Evolutionary conservation across 1,284 basidiomycete species (phyloP).

Genomic region (Melampsora americana): DNA sequence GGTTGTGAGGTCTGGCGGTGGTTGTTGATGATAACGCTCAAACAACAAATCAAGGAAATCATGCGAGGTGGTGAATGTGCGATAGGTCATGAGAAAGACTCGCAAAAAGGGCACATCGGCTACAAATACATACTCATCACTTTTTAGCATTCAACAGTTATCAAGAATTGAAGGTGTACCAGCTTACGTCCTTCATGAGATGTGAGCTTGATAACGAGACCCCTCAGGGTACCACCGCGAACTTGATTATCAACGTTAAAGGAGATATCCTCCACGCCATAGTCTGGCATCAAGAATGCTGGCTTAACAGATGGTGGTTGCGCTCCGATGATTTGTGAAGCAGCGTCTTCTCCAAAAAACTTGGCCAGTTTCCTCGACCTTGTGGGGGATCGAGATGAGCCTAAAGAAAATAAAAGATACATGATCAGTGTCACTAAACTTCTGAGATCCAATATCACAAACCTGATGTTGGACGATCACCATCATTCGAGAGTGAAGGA

Average conservation of each 20-base stretch:
- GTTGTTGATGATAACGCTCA: conserved; percentile 73
- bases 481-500: conserved; percentile 5
- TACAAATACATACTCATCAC: conserved; percentile 51
- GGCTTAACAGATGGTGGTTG: conserved; percentile 45
- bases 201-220: conserved; percentile 45
- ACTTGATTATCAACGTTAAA: conserved; percentile 51
- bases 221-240: conserved; percentile 52
- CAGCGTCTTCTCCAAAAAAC: conserved; percentile 42
- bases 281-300: conserved; percentile 52
- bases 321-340: conserved; percentile 3
- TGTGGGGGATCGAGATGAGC: conserved; percentile 32
- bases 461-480: conserved; percentile 24
- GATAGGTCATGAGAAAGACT: conserved; percentile 94
- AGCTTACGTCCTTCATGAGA: conserved; percentile 42
- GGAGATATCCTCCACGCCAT: conserved; percentile 52
- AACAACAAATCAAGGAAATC: conserved; percentile 83
- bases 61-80: conserved; percentile 83
- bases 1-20: conserved; percentile 67
- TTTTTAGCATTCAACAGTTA: not conserved
- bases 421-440: not conserved
- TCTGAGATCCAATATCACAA: not conserved
- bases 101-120: conserved; percentile 75
- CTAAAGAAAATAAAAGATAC: not conserved
- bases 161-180: not conserved
- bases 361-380: conserved; percentile 39